Evolutionary conservation across 2,329 filamentous ascomycete genomes (phyloP).

Genomic region (Aspergillus costaricaensis): DNA sequence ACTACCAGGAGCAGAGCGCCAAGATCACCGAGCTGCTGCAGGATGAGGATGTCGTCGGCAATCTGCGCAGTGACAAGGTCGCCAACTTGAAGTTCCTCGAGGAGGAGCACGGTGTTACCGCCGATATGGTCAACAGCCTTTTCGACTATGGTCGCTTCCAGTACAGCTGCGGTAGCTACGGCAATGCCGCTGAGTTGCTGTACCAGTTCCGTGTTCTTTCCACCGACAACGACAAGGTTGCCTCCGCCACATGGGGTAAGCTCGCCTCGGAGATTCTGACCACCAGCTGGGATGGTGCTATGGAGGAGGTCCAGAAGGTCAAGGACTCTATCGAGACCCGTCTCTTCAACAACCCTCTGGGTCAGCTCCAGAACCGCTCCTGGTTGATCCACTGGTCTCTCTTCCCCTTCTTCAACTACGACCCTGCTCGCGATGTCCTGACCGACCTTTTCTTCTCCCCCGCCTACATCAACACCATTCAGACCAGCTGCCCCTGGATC

Average conservation of each 20-base stretch:
- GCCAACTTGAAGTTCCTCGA: slow-evolving; percentile 98
- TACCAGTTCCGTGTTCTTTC: slow-evolving; percentile 98
- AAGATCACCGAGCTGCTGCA: slow-evolving; percentile 86
- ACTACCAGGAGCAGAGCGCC: slow-evolving; percentile 81
- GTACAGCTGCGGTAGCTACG: slow-evolving; percentile 96
- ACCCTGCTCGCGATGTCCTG: slow-evolving; percentile 82
- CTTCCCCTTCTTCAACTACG: slow-evolving; percentile 98
- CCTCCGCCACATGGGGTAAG: slow-evolving; percentile 96
- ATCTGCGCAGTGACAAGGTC: slow-evolving; percentile 93
- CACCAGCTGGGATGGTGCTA: slow-evolving; percentile 90
- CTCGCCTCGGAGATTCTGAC: slow-evolving; percentile 93
- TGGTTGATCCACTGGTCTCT: slow-evolving; percentile 98
- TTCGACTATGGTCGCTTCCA: slow-evolving; percentile 97
- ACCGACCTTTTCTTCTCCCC: slow-evolving; percentile 97
- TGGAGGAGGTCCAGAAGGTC: slow-evolving; percentile 88
- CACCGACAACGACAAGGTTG: slow-evolving; percentile 97
- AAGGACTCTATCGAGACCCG: slow-evolving; percentile 91
- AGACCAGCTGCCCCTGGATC: slow-evolving; percentile 96
- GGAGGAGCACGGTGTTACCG: slow-evolving; percentile 91
- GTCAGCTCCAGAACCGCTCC: slow-evolving; percentile 92
- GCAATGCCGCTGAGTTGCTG: slow-evolving; percentile 82
- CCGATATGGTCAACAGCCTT: slow-evolving; percentile 93
- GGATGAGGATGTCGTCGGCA: slow-evolving; percentile 85
- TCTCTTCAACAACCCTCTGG: slow-evolving; percentile 93
- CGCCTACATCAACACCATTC: slow-evolving; percentile 98